A percentile compares a stretch with the other conserved stretches of the same genome.
phyloP scores from a whole-genome alignment of 139 green algal species.

The Coelastrella sp. region DNA sequence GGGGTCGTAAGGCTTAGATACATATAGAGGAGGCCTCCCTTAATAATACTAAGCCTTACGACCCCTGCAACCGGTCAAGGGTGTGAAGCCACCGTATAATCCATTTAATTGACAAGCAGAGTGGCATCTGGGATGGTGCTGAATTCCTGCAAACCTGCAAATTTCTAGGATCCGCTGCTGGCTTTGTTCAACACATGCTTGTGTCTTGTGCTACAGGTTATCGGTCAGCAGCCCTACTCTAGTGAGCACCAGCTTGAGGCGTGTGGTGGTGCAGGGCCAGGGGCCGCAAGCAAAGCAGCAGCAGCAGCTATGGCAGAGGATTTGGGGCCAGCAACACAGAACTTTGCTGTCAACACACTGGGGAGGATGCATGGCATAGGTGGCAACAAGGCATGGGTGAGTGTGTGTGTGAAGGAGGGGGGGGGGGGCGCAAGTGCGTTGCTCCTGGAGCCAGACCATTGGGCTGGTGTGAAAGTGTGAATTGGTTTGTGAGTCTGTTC shows the following conservation, averaged over 20 bases:
- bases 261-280: background rate
- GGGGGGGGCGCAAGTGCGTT: background rate
- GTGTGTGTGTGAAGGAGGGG: background rate
- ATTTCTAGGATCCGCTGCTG: no score
- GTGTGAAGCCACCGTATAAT: no score
- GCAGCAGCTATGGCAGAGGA: slow-evolving; percentile 3
- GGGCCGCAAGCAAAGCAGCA: slow-evolving; percentile 27
- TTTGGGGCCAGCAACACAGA: background rate
- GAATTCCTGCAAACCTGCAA: no score
- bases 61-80: no score
- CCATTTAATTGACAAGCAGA: no score
- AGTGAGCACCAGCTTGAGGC: slow-evolving; percentile 18
- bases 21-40: no score
- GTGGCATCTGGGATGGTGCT: no score
- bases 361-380: slow-evolving; percentile 37
- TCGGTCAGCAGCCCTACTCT: slow-evolving; percentile 37
- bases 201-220: background rate
- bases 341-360: slow-evolving; percentile 42
- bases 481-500: background rate
- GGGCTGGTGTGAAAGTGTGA: background rate
- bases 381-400: slow-evolving; percentile 40
- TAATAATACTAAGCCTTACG: no score
- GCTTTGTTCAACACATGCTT: background rate
- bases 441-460: background rate
- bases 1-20: no score